phyloP scores from a whole-genome alignment of 2,329 filamentous ascomycete genomes.

The Sclerotinia minor region DNA sequence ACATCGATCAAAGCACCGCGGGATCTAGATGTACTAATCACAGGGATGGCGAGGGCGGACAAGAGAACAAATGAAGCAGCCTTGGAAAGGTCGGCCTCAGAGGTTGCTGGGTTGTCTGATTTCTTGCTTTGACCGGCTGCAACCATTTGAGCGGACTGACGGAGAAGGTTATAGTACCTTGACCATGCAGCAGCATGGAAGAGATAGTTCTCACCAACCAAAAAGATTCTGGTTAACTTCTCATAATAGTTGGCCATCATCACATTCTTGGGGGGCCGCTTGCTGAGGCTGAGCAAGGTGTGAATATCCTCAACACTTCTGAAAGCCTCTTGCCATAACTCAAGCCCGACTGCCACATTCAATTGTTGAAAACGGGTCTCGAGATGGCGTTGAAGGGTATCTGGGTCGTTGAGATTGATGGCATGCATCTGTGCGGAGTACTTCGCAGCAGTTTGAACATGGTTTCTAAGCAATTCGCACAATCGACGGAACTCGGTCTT shows the following conservation, averaged over 20 bases:
- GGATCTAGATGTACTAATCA: slow-evolving; percentile 97
- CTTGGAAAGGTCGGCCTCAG: slow-evolving; percentile 88
- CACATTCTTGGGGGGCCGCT: slow-evolving; percentile 95
- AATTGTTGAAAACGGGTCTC: slow-evolving; percentile 98
- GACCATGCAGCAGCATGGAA: slow-evolving; percentile 99
- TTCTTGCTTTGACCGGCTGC: slow-evolving; percentile 86
- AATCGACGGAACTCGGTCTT: slow-evolving; percentile 99
- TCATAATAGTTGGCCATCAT: slow-evolving; percentile 99
- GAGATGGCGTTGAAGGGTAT: slow-evolving; percentile 94
- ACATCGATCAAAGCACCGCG: slow-evolving; percentile 95
- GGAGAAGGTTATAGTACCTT: slow-evolving; percentile 93
- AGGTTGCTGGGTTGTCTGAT: slow-evolving; percentile 87
- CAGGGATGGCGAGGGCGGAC: slow-evolving; percentile 93
- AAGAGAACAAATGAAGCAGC: slow-evolving; percentile 94
- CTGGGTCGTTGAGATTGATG: slow-evolving; percentile 96
- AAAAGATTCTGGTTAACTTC: slow-evolving; percentile 97
- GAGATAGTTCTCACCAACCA: slow-evolving; percentile 98
- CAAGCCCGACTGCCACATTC: slow-evolving; percentile 95
- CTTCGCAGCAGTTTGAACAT: slow-evolving; percentile 98
- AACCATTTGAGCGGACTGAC: slow-evolving; percentile 81
- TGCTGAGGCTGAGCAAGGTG: slow-evolving; percentile 94
- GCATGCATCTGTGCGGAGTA: slow-evolving; percentile 99
- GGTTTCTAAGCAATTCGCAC: slow-evolving; percentile 96
- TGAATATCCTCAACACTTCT: slow-evolving; percentile 98
- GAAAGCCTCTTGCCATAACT: slow-evolving; percentile 99